Percentiles rank a stretch among this genome's conserved stretches.
These are phyloP conservation scores for Tubosaeta sp. DNA, from an alignment of 768 basidiomycete species.

Conservation along the genomic window DNA sequence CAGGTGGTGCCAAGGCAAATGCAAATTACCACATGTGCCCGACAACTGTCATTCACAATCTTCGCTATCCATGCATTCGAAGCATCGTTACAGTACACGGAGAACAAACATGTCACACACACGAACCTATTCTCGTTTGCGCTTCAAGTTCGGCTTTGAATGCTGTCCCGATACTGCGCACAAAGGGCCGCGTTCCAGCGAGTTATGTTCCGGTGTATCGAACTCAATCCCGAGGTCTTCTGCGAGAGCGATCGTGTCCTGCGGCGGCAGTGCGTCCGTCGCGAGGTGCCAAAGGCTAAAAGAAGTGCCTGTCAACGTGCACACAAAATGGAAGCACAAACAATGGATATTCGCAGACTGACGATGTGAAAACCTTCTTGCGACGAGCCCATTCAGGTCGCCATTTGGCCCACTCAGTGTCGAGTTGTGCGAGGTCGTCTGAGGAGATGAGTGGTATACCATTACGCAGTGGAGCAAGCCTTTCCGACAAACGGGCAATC, in stretches of 20 bases:
- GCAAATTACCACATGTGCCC: too few relatives aligned
- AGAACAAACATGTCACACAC: background rate
- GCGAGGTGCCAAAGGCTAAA: constrained; percentile 71
- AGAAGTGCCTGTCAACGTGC: background rate
- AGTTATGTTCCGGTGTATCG: constrained; percentile 67
- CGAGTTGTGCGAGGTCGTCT: constrained; percentile 64
- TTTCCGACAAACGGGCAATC: constrained; percentile 45
- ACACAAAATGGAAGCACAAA: background rate
- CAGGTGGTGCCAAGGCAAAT: too few relatives aligned
- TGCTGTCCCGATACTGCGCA: constrained; percentile 36
- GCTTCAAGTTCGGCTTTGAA: constrained; percentile 40
- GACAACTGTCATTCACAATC: background rate
- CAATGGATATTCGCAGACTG: constrained; percentile 13
- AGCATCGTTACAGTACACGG: background rate
- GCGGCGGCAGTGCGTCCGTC: constrained; percentile 62
- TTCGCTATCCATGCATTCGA: background rate
- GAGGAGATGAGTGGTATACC: constrained; percentile 62
- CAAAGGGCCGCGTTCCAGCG: constrained; percentile 60
- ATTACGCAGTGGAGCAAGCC: constrained; percentile 61
- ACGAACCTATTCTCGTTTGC: constrained; percentile 40
- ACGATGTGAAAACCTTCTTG: constrained; percentile 59
- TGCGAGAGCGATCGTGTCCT: constrained; percentile 57
- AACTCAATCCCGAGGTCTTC: constrained; percentile 81
- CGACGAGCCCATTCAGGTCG: constrained; percentile 74
- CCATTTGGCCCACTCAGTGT: constrained; percentile 76